Evolutionary conservation across 805 yeast genomes (phyloP).

Genomic region (Hanseniaspora jakobsenii): DNA sequence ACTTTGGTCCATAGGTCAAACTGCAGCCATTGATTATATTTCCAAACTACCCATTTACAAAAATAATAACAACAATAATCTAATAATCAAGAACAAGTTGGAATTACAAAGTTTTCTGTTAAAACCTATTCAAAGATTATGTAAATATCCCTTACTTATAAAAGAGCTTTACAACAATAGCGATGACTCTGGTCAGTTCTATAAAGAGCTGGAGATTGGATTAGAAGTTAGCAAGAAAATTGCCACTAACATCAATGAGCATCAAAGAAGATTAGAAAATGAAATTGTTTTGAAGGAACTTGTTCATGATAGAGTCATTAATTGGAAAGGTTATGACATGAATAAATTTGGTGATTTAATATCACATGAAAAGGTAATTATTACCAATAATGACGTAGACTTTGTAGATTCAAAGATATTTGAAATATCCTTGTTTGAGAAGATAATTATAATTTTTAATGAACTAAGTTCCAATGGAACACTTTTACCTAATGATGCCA

Average conservation of each 20-base stretch:
- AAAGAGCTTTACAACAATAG: slow-evolving; percentile 61
- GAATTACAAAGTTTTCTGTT: slow-evolving; percentile 81
- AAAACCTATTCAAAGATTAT: slow-evolving; percentile 92
- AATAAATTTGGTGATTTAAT: slow-evolving; percentile 75
- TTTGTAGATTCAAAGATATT: slow-evolving; percentile 46
- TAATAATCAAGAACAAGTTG: slow-evolving; percentile 70
- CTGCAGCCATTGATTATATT: slow-evolving; percentile 73
- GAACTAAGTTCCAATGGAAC: slow-evolving; percentile 5
- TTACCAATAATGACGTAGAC: slow-evolving; percentile 30
- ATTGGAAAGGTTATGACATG: slow-evolving; percentile 85
- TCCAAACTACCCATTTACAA: slow-evolving; percentile 27
- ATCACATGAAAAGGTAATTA: slow-evolving; percentile 55
- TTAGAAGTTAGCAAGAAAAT: slow-evolving; percentile 66
- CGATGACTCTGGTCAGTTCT: slow-evolving; percentile 39
- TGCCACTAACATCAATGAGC: slow-evolving; percentile 80
- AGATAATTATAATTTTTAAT: slow-evolving; percentile 47
- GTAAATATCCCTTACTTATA: slow-evolving; percentile 80
- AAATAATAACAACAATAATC: slow-evolving; percentile 31
- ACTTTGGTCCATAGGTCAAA: slow-evolving; percentile 88
- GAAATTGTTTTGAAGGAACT: slow-evolving; percentile 56
- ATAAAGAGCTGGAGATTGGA: slow-evolving; percentile 61
- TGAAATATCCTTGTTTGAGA: slow-evolving; percentile 79
- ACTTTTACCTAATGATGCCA: background rate
- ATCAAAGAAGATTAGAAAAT: slow-evolving; percentile 85
- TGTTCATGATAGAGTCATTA: slow-evolving; percentile 53